Evolutionary conservation across 768 basidiomycete genomes (phyloP).

Genomic region (Mycena kentingensis): DNA sequence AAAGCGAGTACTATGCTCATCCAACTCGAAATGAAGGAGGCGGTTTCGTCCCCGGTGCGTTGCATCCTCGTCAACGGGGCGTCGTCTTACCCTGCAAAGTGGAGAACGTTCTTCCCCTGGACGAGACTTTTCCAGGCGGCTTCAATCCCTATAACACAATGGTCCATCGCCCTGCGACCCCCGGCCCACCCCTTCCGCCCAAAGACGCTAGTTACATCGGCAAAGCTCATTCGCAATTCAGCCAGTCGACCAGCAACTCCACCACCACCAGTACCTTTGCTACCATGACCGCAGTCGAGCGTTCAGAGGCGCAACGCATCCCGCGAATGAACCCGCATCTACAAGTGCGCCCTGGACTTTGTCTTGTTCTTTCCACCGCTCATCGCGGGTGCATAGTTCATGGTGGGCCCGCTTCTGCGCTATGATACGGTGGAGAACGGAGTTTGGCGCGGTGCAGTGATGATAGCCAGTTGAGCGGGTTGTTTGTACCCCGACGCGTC

Average conservation of each 20-base stretch:
- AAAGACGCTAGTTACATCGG: constrained; percentile 43
- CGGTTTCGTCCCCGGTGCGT: not conserved
- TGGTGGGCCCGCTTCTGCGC: constrained; percentile 85
- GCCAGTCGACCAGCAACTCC: constrained; percentile 28
- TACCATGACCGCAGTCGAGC: constrained; percentile 60
- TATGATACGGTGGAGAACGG: constrained; percentile 86
- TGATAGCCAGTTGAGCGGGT: constrained; percentile 78
- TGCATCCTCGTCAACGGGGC: not conserved
- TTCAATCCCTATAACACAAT: constrained; percentile 43
- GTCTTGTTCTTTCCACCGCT: not conserved
- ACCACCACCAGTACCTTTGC: constrained; percentile 45
- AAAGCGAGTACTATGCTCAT: constrained; percentile 23
- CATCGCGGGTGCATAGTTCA: constrained; percentile 49
- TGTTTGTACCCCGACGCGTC: not conserved
- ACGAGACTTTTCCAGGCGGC: constrained; percentile 41
- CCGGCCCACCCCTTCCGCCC: constrained; percentile 47
- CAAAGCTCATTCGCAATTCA: constrained; percentile 20
- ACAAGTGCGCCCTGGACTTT: constrained; percentile 42
- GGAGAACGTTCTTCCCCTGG: no score
- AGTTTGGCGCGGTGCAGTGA: constrained; percentile 84
- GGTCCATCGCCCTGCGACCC: constrained; percentile 33
- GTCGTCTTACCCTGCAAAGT: no score
- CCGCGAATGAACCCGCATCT: constrained; percentile 80
- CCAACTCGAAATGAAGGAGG: constrained; percentile 20
- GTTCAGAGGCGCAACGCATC: constrained; percentile 58